Evolutionary conservation across 1,284 basidiomycete species (phyloP).

Genomic region (Trichosporon sp.): DNA sequence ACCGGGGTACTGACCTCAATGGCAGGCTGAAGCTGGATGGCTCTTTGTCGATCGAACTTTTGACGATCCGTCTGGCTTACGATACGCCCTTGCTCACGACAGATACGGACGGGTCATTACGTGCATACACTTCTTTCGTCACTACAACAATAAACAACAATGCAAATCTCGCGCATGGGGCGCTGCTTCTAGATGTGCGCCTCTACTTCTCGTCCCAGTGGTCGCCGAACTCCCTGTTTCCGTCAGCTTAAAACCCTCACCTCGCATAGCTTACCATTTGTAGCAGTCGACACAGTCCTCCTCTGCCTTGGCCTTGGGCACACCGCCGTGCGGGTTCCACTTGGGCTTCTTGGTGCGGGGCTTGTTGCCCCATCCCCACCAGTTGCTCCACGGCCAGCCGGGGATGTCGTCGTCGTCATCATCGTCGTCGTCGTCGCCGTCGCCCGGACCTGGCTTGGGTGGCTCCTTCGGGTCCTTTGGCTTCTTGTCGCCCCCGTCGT

Average conservation of each 20-base stretch:
- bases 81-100: background rate
- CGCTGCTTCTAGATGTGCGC: background rate
- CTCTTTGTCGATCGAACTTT: too few relatives aligned
- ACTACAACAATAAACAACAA: conserved; percentile 24
- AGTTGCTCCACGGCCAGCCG: conserved; percentile 21
- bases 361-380: conserved; percentile 29
- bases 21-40: too few relatives aligned
- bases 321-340: conserved; percentile 55
- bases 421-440: conserved; percentile 24
- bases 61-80: too few relatives aligned
- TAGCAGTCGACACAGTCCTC: conserved; percentile 56
- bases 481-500: conserved; percentile 48
- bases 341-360: conserved; percentile 36
- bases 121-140: conserved; percentile 25
- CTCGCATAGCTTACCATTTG: conserved; percentile 52
- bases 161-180: background rate
- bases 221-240: conserved; percentile 42
- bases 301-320: conserved; percentile 51
- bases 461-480: conserved; percentile 13
- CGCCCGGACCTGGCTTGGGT: conserved; percentile 47
- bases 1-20: too few relatives aligned
- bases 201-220: conserved; percentile 36
- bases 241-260: background rate
- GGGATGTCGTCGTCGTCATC: conserved; percentile 26
- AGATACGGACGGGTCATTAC: background rate